These are phyloP conservation scores for Trametopsis cervina DNA, from an alignment of 768 basidiomycete species.

Conservation along the genomic window DNA sequence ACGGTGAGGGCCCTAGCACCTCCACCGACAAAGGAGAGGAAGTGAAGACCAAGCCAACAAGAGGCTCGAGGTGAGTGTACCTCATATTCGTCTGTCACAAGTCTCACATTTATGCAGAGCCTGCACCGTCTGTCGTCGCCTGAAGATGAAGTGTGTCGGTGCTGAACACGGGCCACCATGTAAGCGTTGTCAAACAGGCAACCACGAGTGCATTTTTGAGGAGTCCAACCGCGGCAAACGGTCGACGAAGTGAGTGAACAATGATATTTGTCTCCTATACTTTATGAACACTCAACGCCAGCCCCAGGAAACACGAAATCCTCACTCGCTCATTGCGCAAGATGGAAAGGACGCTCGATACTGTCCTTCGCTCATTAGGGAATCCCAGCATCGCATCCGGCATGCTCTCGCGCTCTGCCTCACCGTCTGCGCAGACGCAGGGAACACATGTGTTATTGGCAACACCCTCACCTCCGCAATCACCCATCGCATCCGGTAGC, in stretches of 20 bases:
- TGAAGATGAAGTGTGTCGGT: constrained; percentile 92
- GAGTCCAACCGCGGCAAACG: constrained; percentile 94
- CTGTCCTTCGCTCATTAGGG: constrained; percentile 81
- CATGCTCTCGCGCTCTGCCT: constrained; percentile 78
- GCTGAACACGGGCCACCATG: constrained; percentile 89
- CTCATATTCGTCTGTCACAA: not conserved
- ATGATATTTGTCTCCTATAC: constrained; percentile 10
- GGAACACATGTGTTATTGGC: constrained; percentile 51
- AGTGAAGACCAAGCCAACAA: constrained; percentile 77
- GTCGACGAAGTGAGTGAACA: constrained; percentile 58
- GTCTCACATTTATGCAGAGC: constrained; percentile 44
- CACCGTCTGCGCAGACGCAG: constrained; percentile 47
- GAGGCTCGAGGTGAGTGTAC: constrained; percentile 67
- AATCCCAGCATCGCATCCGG: constrained; percentile 75
- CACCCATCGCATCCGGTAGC: constrained; percentile 34
- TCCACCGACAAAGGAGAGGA: constrained; percentile 45
- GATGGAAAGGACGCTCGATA: constrained; percentile 91
- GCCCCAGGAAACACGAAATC: constrained; percentile 73
- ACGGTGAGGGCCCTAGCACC: constrained; percentile 43
- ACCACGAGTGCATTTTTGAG: constrained; percentile 93
- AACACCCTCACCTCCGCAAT: constrained; percentile 22
- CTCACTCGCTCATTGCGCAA: constrained; percentile 77
- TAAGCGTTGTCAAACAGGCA: constrained; percentile 73
- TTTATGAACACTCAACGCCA: constrained; percentile 22
- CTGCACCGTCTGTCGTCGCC: constrained; percentile 84